These are phyloP conservation scores for Hypoxylon subgilvum DNA, from an alignment of 495 filamentous ascomycete genomes.

Conservation along the genomic window DNA sequence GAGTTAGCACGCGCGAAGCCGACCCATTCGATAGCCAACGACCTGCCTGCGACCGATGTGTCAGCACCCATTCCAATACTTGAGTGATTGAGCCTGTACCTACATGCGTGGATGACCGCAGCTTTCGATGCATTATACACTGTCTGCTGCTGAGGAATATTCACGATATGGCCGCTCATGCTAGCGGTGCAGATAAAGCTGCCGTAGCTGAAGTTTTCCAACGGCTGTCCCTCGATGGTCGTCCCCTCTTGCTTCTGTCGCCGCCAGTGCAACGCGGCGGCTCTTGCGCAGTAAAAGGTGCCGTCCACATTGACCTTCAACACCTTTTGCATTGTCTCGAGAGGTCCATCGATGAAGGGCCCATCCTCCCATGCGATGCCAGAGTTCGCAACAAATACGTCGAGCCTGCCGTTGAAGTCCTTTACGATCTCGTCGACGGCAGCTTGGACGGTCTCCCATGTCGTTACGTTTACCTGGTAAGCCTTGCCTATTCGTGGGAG, in stretches of 20 bases:
- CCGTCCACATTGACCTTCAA: constrained; percentile 79
- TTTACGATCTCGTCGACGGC: constrained; percentile 64
- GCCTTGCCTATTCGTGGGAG: constrained; percentile 65
- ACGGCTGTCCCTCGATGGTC: constrained; percentile 67
- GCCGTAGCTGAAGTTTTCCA: constrained; percentile 69
- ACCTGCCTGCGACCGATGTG: constrained; percentile 55
- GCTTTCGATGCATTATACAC: constrained; percentile 91
- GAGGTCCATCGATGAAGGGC: constrained; percentile 66
- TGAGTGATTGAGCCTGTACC: constrained; percentile 26
- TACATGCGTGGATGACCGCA: constrained; percentile 82
- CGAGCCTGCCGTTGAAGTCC: constrained; percentile 76
- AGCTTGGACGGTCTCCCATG: constrained; percentile 61
- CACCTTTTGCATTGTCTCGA: constrained; percentile 71
- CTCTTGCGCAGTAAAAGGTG: constrained; percentile 80
- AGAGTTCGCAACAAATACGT: constrained; percentile 81
- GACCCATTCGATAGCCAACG: constrained; percentile 85
- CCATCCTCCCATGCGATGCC: constrained; percentile 78
- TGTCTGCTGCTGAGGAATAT: constrained; percentile 84
- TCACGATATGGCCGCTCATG: constrained; percentile 86
- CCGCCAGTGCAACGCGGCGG: constrained; percentile 71
- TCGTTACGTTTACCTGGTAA: constrained; percentile 73
- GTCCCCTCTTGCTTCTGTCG: constrained; percentile 68
- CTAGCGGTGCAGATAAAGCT: constrained; percentile 80
- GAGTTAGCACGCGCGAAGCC: constrained; percentile 83
- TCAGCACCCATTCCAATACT: neutral